A percentile compares a stretch with the other conserved stretches of the same genome.
Evolutionary conservation across 202 grass and related monocot species (phyloP).

Genomic region (Digitaria exilis): DNA sequence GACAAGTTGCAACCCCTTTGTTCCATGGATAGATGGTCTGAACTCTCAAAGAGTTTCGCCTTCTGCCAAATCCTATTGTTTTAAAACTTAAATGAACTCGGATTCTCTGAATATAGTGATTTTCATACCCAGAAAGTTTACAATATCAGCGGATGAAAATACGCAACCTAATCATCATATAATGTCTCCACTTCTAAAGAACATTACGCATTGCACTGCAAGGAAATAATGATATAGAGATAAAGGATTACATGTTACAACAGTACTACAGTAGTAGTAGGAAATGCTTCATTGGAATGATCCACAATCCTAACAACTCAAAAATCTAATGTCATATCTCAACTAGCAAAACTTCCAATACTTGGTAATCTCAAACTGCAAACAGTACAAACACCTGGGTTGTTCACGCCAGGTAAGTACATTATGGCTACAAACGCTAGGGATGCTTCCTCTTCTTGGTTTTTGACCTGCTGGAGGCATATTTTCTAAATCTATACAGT

Average conservation of each 20-base stretch:
- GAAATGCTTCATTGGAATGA: not conserved
- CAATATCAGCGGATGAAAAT: not conserved
- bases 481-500: slow-evolving; percentile 59
- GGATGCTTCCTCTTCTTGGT: slow-evolving; percentile 64
- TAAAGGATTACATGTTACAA: not conserved
- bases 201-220: not conserved
- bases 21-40: too few relatives aligned
- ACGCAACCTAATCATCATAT: not conserved
- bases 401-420: not conserved
- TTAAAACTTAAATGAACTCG: not conserved
- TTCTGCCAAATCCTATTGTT: not conserved
- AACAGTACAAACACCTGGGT: slow-evolving; percentile 4
- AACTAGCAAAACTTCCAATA: not conserved
- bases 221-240: not conserved
- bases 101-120: not conserved
- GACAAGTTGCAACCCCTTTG: too few relatives aligned
- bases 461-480: slow-evolving; percentile 48
- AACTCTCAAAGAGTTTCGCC: not conserved
- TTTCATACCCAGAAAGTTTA: not conserved
- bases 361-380: not conserved
- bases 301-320: not conserved
- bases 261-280: not conserved
- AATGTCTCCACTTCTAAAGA: not conserved
- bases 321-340: slow-evolving; percentile 11
- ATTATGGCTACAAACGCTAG: not conserved